Conservation (phyloP, 2,329 filamentous ascomycete genomes). For the Verticillium albo-atrum region DNA sequence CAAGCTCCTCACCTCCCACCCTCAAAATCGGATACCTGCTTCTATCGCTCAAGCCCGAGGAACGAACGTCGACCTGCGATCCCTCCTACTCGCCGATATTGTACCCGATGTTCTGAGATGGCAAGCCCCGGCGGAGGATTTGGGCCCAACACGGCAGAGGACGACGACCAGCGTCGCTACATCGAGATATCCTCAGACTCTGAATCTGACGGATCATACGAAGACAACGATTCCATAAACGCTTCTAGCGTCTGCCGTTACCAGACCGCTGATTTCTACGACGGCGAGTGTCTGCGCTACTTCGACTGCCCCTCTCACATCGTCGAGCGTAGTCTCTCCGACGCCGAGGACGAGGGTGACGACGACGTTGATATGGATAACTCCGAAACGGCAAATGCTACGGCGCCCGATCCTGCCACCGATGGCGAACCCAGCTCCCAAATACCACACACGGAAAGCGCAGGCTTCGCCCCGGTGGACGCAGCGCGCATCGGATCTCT, state of each 20-base stretch:
- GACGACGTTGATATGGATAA: not conserved
- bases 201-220: slow-evolving; percentile 31
- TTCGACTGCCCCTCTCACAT: slow-evolving; percentile 45
- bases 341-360: slow-evolving; percentile 16
- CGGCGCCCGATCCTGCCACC: not conserved
- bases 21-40: not conserved
- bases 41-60: not conserved
- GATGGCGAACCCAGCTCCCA: not conserved
- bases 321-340: slow-evolving; percentile 31
- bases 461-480: not conserved
- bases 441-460: not conserved
- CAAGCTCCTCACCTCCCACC: not conserved
- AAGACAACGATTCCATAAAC: slow-evolving; percentile 22
- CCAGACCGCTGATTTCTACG: slow-evolving; percentile 30
- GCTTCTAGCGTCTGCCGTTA: slow-evolving; percentile 28
- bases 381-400: not conserved
- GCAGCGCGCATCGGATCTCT: not conserved
- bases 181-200: slow-evolving; percentile 18
- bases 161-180: slow-evolving; percentile 11
- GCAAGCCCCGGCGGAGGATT: slow-evolving; percentile 23
- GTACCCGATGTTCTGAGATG: slow-evolving; percentile 23
- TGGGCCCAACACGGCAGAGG: slow-evolving; percentile 13
- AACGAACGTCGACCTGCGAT: not conserved
- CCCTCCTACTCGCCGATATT: not conserved
- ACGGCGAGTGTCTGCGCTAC: slow-evolving; percentile 41